Evolutionary conservation across 768 basidiomycete species (phyloP).

Genomic region (Russula sp.): DNA sequence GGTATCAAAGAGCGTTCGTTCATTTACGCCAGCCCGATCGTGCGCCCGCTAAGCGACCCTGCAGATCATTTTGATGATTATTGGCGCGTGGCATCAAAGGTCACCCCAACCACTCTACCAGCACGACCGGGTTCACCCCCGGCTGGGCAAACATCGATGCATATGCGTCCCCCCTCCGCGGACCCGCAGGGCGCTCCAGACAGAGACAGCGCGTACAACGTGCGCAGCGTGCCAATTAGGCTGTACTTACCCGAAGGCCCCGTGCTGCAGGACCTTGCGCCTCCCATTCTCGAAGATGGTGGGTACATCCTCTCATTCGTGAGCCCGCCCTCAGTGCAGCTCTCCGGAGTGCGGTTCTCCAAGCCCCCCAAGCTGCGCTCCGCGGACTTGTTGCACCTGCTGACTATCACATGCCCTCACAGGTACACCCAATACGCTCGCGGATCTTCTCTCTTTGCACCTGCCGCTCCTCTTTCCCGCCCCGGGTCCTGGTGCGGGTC

Average conservation of each 20-base stretch:
- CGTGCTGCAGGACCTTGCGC: slow-evolving; percentile 83
- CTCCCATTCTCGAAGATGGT: slow-evolving; percentile 78
- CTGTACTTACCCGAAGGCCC: slow-evolving; percentile 89
- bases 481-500: slow-evolving; percentile 25
- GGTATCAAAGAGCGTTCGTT: slow-evolving; percentile 88
- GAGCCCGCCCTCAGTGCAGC: background rate
- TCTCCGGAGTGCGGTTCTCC: background rate
- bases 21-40: background rate
- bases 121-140: slow-evolving; percentile 52
- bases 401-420: slow-evolving; percentile 21
- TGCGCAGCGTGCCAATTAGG: slow-evolving; percentile 83
- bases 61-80: slow-evolving; percentile 95
- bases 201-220: slow-evolving; percentile 80
- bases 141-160: slow-evolving; percentile 50
- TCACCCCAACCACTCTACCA: slow-evolving; percentile 74
- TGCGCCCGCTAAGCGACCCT: background rate
- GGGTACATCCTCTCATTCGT: slow-evolving; percentile 27
- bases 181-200: slow-evolving; percentile 49
- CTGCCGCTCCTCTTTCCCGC: slow-evolving; percentile 76
- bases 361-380: slow-evolving; percentile 4
- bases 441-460: slow-evolving; percentile 59
- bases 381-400: slow-evolving; percentile 16
- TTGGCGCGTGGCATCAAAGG: slow-evolving; percentile 89
- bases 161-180: slow-evolving; percentile 57
- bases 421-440: slow-evolving; percentile 72